Evolutionary conservation across 129 eudicot genomes (phyloP).

Genomic region (Chrysanthemum seticuspe): DNA sequence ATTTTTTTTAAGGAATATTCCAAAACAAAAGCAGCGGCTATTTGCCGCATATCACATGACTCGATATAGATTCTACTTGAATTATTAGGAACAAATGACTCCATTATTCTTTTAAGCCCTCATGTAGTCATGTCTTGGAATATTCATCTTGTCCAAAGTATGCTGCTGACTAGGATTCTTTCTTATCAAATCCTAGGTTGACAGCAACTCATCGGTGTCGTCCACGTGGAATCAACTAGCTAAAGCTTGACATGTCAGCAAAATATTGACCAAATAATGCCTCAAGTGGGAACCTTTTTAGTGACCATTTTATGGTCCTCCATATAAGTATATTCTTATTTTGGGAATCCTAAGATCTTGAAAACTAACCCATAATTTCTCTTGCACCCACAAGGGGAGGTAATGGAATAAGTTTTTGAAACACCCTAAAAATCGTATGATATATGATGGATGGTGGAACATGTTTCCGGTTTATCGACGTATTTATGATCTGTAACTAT

Average conservation of each 20-base stretch:
- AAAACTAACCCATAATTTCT: slow-evolving; percentile 20
- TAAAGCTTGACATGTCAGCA: slow-evolving; percentile 30
- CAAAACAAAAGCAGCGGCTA: slow-evolving; percentile 26
- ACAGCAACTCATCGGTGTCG: slow-evolving; percentile 15
- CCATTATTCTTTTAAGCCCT: slow-evolving; percentile 29
- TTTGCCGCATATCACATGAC: slow-evolving; percentile 30
- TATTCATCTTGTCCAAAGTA: slow-evolving; percentile 41
- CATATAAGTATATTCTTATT: slow-evolving; percentile 38
- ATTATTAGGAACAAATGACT: slow-evolving; percentile 27
- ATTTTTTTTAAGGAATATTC: not conserved
- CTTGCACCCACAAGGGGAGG: slow-evolving; percentile 31
- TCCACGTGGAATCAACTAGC: slow-evolving; percentile 23
- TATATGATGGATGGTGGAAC: not conserved
- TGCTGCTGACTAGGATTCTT: slow-evolving; percentile 36
- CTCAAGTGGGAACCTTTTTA: slow-evolving; percentile 36
- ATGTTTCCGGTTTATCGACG: no score
- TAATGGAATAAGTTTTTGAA: not conserved
- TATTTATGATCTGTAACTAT: not conserved
- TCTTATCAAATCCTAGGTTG: slow-evolving; percentile 27
- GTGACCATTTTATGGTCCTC: slow-evolving; percentile 38
- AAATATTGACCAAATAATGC: slow-evolving; percentile 32
- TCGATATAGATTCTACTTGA: slow-evolving; percentile 27
- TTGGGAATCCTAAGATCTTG: slow-evolving; percentile 18
- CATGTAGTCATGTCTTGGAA: slow-evolving; percentile 25
- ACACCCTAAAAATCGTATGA: not conserved